Evolutionary conservation across 306 rosid species (phyloP).

Genomic region (barrel medic (Medicago truncatula)): DNA sequence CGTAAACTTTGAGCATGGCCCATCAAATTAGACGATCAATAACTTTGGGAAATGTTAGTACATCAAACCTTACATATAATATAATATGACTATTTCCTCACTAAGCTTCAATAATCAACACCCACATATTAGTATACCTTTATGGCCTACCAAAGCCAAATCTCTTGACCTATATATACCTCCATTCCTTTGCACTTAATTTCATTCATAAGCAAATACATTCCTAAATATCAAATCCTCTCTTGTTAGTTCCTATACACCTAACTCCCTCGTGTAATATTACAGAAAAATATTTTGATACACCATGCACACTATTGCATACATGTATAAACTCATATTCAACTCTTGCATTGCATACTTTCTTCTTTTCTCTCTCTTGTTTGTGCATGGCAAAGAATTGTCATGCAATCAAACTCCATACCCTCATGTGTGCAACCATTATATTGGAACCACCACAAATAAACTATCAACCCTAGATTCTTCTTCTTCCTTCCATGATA

Average conservation of each 20-base stretch:
- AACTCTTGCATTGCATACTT: slow-evolving; percentile 43
- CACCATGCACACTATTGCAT: background rate
- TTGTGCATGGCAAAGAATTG: slow-evolving; percentile 48
- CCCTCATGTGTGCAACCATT: slow-evolving; percentile 67
- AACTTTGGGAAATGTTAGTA: slow-evolving; percentile 22
- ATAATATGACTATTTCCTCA: background rate
- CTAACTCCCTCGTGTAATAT: background rate
- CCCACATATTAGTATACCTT: slow-evolving; percentile 28
- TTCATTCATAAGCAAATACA: slow-evolving; percentile 31
- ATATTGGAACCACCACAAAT: slow-evolving; percentile 35
- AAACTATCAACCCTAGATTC: slow-evolving; percentile 48
- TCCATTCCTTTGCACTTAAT: slow-evolving; percentile 29
- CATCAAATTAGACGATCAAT: slow-evolving; percentile 7
- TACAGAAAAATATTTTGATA: background rate
- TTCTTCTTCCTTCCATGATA: slow-evolving; percentile 50
- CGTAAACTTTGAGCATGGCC: slow-evolving; percentile 38
- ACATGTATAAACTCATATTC: slow-evolving; percentile 50
- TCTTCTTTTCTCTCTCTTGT: slow-evolving; percentile 34
- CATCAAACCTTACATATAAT: background rate
- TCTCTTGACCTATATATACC: slow-evolving; percentile 50
- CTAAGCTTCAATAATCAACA: background rate
- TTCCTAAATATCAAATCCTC: slow-evolving; percentile 2
- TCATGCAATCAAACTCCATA: slow-evolving; percentile 82
- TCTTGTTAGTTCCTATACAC: background rate
- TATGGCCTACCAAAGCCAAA: slow-evolving; percentile 44